Base-by-base conservation (phyloP, 2,329 filamentous ascomycete genomes). In the Magnaporthiopsis incrustans region DNA sequence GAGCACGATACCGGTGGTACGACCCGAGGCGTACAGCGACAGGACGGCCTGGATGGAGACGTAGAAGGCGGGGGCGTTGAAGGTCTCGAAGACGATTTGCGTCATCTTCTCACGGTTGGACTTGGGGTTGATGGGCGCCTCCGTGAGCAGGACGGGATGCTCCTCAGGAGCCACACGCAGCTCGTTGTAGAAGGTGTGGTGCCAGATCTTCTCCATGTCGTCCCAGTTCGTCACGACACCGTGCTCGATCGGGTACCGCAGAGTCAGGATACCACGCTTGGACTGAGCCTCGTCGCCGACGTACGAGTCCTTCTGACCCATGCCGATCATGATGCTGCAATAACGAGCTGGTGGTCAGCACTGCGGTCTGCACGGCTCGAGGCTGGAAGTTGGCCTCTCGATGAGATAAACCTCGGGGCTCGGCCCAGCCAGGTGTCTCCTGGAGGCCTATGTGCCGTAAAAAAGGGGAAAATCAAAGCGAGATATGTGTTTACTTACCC, bases 91-190 rank as follows among this genome's bases (percentile, higher is more conserved):
- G 80, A 99, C 93, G 72, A 99, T 99, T 86, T 99, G 95, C 74
- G 95, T 98, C 95, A 99, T 99, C 92, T 99, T 99, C 88, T 99
- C 95, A 89, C 95, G 91, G 88, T 99, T 99, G 85, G 91, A 96
- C 89, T 98, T 98, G 81, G 95, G 95, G 89, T 99, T 99, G 89
- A 99, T 98, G 73, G 95, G 95, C 75, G 95, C 95, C 86, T 99
- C 95, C 74, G 95, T 99, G 81, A 99, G 88, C 78, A 99, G 89
- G 79, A 98, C 93, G 75, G 95, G 95, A 89, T 99, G 95, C 90
- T 99, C 95, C 88, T 99, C 95, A 75, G 95, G 95, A 75, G 95
- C 95, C 71, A 99, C 95, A 94, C 95, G 94, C 78, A 99, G 88
- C 87, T 99, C 95, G 85, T 99, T 99, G 91, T 98, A 99, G 88